These are phyloP conservation scores for Podaxis sp. DNA, from an alignment of 768 basidiomycete species.

Conservation along the genomic window DNA sequence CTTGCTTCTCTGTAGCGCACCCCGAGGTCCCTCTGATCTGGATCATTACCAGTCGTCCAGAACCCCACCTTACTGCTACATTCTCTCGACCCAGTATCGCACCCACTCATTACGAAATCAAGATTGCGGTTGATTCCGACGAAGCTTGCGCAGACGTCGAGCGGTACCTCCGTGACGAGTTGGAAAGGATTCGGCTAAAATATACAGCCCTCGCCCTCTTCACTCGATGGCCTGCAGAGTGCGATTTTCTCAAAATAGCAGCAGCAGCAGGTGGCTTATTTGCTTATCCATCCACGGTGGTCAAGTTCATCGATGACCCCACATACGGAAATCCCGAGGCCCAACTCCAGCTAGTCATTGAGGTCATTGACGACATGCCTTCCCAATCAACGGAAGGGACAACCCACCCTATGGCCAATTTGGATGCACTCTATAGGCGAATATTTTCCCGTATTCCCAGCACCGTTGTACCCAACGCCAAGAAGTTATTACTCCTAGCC, in stretches of 20 bases:
- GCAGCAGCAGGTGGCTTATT: constrained; percentile 23
- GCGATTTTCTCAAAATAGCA: constrained; percentile 15
- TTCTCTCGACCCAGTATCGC: constrained; percentile 9
- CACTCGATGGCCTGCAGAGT: constrained; percentile 18
- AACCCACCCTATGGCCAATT: not conserved
- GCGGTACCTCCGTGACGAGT: constrained; percentile 16
- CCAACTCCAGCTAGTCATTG: not conserved
- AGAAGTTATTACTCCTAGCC: not conserved
- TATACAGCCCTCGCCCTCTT: not conserved
- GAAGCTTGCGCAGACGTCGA: constrained; percentile 19
- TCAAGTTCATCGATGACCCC: constrained; percentile 21
- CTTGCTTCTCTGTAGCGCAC: not conserved
- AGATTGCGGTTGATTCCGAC: constrained; percentile 10
- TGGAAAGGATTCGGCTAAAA: constrained; percentile 11
- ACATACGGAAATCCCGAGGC: not conserved
- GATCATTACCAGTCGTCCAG: constrained; percentile 26
- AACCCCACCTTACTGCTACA: constrained; percentile 17
- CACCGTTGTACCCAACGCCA: not conserved
- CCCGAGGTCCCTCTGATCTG: constrained; percentile 19
- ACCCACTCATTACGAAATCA: not conserved
- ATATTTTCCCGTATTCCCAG: not conserved
- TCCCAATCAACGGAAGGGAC: not conserved
- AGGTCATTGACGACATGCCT: not conserved
- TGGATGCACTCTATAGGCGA: not conserved
- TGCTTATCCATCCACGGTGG: constrained; percentile 22